These are phyloP conservation scores for Xylaria bambusicola DNA, from an alignment of 495 filamentous ascomycete genomes.

Conservation along the genomic window DNA sequence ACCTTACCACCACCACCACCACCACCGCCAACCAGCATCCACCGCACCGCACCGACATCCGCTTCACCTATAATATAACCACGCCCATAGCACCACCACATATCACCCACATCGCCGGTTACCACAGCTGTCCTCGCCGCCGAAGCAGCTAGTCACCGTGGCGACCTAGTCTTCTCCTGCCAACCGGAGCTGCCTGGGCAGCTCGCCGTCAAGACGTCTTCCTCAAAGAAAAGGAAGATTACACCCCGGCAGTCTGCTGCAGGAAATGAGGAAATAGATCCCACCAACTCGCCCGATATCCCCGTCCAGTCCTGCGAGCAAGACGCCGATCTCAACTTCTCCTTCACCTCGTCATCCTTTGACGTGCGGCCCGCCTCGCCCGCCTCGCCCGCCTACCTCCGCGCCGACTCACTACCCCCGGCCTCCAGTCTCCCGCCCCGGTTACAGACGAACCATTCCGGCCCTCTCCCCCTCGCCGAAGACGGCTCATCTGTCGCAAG, in stretches of 20 bases:
- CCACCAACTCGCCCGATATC: constrained; percentile 41
- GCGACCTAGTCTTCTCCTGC: constrained; percentile 7
- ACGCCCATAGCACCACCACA: not conserved
- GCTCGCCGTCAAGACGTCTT: constrained; percentile 86
- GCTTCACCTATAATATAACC: not conserved
- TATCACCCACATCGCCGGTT: not conserved
- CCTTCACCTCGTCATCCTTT: constrained; percentile 39
- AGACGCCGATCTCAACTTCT: constrained; percentile 40
- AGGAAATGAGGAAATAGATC: constrained; percentile 36
- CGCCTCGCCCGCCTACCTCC: constrained; percentile 58
- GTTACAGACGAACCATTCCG: constrained; percentile 46
- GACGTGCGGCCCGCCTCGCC: constrained; percentile 41
- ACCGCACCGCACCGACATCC: too few species aligned
- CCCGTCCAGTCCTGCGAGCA: constrained; percentile 53
- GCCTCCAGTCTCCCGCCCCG: constrained; percentile 50
- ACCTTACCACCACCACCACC: not conserved
- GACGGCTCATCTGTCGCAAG: constrained; percentile 60
- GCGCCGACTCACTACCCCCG: constrained; percentile 58
- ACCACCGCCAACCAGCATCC: not conserved
- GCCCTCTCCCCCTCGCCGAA: constrained; percentile 49
- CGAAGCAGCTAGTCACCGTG: constrained; percentile 6
- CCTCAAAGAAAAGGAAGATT: constrained; percentile 87
- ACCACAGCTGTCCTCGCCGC: not conserved
- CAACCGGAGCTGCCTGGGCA: constrained; percentile 57
- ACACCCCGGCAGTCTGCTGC: constrained; percentile 51